Base-by-base conservation (phyloP, 169 alveolate species). In the Eimeria necatrix region DNA sequence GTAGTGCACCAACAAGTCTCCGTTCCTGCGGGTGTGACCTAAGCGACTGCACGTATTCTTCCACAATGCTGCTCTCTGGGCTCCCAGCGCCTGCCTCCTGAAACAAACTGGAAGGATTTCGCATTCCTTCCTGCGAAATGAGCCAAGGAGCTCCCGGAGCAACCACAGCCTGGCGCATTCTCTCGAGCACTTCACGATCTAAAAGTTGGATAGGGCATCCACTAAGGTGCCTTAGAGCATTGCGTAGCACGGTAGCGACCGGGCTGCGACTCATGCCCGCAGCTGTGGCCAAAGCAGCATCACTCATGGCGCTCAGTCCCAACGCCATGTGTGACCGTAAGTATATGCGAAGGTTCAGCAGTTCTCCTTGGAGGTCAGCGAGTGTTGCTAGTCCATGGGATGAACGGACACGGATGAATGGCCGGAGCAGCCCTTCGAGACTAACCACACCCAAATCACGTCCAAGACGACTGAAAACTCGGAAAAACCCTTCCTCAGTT, bases 11-110 rank as follows among this genome's bases (percentile, higher is more conserved):
- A 60, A 85, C 93, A 85, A 85, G 93, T 51, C 81, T 85, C 60
- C 93, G 78, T 48, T 85, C 81, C 81, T 85, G 93, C 51, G 95
- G 95, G 48, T 91, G 95, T 49, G 91, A 90, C 53, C 95, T 61
- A n/a, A 91, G 95, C n/a, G 95, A 91, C 85, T 91, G 95, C 60
- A 91, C 87, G 48, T 91, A 91, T 74, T 91, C 95, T 60, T 91
- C 95, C 41, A 85, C 81, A 4, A 46, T 81, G 64, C 49, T n/a
- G 24, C 49, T 85, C 60, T 85, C 93, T 48, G 93, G 64, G 59
- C 22, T 48, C 26, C 81, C 81, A n/a, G 81, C 26, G 93, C 83
- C 93, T 32, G 76, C 61, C 24, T 85, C 93, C 81, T 85, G 93
- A 41, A 85, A 46, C 64, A 85, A 48, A 16, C 61, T 59, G 20